Conservation (phyloP, 2,329 filamentous ascomycete genomes). For the Nothopassalora personata region DNA sequence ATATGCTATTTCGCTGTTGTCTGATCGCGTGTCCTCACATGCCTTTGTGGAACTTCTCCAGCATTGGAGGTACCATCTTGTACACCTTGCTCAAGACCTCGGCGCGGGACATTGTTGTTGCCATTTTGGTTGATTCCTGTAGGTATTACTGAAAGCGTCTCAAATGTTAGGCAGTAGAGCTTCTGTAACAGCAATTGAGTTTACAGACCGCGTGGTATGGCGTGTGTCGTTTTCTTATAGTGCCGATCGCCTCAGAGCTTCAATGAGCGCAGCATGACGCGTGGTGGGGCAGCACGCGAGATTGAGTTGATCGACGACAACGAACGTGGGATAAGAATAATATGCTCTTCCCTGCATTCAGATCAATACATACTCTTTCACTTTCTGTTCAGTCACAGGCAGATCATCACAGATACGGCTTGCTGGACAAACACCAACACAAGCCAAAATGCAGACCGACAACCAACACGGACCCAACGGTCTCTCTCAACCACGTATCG, state of each 20-base stretch:
- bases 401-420: background rate
- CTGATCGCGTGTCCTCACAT: constrained; percentile 6
- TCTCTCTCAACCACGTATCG: constrained; percentile 40
- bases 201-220: background rate
- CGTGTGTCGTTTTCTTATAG: background rate
- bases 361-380: background rate
- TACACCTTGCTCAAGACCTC: constrained; percentile 74
- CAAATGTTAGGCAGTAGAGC: background rate
- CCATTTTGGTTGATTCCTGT: constrained; percentile 31
- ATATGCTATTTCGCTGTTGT: background rate
- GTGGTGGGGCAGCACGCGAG: background rate
- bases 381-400: background rate
- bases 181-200: background rate
- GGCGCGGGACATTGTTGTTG: constrained; percentile 57
- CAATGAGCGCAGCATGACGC: background rate
- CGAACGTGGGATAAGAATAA: background rate
- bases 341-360: background rate
- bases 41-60: constrained; percentile 96
- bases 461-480: constrained; percentile 35
- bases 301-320: background rate
- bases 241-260: background rate
- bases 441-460: constrained; percentile 33
- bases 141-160: background rate
- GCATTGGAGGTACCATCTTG: constrained; percentile 89
- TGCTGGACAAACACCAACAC: background rate